These are phyloP conservation scores for Candida sphagnicola DNA, from an alignment of 805 yeast species.

Conservation along the genomic window DNA sequence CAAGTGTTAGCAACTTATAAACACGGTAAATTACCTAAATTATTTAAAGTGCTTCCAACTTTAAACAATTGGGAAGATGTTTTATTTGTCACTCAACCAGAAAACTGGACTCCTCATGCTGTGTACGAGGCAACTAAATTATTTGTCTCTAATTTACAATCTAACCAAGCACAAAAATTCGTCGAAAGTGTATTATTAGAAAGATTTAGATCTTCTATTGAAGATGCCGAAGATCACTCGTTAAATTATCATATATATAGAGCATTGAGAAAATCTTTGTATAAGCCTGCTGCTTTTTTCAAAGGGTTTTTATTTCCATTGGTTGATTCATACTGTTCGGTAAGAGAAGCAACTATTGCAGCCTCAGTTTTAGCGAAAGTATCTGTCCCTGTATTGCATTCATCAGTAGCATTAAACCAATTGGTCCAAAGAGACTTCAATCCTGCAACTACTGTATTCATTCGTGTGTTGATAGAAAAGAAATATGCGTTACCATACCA, in stretches of 20 bases:
- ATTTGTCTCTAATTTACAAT: slow-evolving; percentile 84
- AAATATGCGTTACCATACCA: slow-evolving; percentile 96
- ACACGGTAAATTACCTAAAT: slow-evolving; percentile 94
- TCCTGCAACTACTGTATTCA: slow-evolving; percentile 88
- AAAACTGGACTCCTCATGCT: slow-evolving; percentile 91
- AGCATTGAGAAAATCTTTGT: slow-evolving; percentile 85
- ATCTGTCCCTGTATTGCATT: slow-evolving; percentile 91
- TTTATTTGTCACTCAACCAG: slow-evolving; percentile 88
- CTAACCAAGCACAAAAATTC: slow-evolving; percentile 85
- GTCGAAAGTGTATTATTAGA: slow-evolving; percentile 65
- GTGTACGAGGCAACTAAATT: slow-evolving; percentile 92
- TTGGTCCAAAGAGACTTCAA: slow-evolving; percentile 74
- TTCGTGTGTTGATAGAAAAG: slow-evolving; percentile 85
- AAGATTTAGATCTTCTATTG: slow-evolving; percentile 67
- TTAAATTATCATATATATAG: slow-evolving; percentile 92
- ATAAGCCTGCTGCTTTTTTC: slow-evolving; percentile 97
- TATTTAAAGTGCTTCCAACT: slow-evolving; percentile 92
- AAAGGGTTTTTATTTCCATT: slow-evolving; percentile 93
- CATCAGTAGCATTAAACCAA: slow-evolving; percentile 91
- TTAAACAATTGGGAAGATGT: slow-evolving; percentile 95
- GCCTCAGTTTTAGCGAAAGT: slow-evolving; percentile 87
- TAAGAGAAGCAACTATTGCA: slow-evolving; percentile 92
- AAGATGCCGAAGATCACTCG: slow-evolving; percentile 68
- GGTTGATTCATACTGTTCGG: slow-evolving; percentile 82
- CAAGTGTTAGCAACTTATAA: slow-evolving; percentile 82